Evolutionary conservation across 371 early-diverging fungal genomes (phyloP), one percentile per base, ranked within the genome.

Genomic region (Batkoa obscura): DNA sequence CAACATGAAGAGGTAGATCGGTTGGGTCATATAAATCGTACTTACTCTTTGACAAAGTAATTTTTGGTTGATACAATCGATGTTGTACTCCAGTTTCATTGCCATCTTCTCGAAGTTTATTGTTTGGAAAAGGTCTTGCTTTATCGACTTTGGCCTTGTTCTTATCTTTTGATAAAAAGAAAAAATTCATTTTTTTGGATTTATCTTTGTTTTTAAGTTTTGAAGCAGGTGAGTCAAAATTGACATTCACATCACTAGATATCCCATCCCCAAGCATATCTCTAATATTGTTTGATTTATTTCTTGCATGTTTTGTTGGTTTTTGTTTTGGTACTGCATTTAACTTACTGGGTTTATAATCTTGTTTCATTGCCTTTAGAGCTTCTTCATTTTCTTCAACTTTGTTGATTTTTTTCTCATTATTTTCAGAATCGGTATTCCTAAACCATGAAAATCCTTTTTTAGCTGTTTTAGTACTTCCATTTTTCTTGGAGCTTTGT

Each of bases 1-100:
- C 93, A 43, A 87, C 76, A 51, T 88, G 83, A n/a, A 87, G 71
- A 0, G 88, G 87, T 51, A 84, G 63, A 8, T 85, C 74, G 36
- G 72, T 76, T 58, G 71, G 71, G 62, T 80, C 78, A 38, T 17
- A 66, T 42, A 4, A 38, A 43, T n/a, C 46, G 36, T 12, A 45
- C 15, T 39, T 53, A 39, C 39, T 36, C 34, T 53, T 47, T 47
- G 6, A 15, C 48, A 23, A 23, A 23, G 23, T 23, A 15, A 15
- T 15, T 45, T 45, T 15, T 6, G 5, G 6, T 45, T 15, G 4
- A 15, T 45, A 5, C 23, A 15, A 5, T 45, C 45, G 5, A 15
- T 45, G 15, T 45, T 15, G 12, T 45, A 15, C 45, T 45, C 45
- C 33, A 13, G 41, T n/a, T 2, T 35, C 42, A 1, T 34, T 13